Conservation (phyloP, 2,329 filamentous ascomycete genomes). For the Claviceps spartinae region DNA sequence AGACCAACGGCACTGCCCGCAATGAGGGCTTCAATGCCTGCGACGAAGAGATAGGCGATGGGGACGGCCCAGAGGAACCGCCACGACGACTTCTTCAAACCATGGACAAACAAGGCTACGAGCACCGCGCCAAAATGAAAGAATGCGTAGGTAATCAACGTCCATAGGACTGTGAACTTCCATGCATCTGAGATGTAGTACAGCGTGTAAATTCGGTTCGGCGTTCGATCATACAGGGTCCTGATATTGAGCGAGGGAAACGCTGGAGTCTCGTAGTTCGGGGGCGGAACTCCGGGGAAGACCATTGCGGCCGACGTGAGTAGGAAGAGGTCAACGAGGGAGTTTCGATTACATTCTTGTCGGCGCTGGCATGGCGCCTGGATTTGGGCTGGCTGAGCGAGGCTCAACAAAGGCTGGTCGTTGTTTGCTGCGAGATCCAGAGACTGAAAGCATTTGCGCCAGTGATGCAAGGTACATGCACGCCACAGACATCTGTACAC, state of each 20-base stretch:
- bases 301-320: constrained; percentile 3
- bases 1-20: constrained; percentile 72
- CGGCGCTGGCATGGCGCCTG: background rate
- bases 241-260: constrained; percentile 81
- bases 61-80: constrained; percentile 59
- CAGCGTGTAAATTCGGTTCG: constrained; percentile 41
- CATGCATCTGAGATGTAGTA: constrained; percentile 68
- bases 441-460: too few species aligned
- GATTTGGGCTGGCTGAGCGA: background rate
- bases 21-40: constrained; percentile 62
- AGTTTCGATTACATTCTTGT: background rate
- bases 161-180: constrained; percentile 82
- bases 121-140: constrained; percentile 61
- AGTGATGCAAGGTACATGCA: too few species aligned
- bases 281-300: constrained; percentile 21
- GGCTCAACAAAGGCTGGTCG: background rate
- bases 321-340: background rate
- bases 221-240: constrained; percentile 28
- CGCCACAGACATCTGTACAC: too few species aligned
- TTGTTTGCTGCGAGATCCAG: background rate
- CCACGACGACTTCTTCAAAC: constrained; percentile 40
- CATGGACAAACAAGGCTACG: constrained; percentile 62
- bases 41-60: constrained; percentile 55
- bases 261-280: constrained; percentile 48
- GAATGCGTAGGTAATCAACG: constrained; percentile 60